These are phyloP conservation scores for Tuber calosporum DNA, from an alignment of 495 filamentous ascomycete species.

Conservation along the genomic window DNA sequence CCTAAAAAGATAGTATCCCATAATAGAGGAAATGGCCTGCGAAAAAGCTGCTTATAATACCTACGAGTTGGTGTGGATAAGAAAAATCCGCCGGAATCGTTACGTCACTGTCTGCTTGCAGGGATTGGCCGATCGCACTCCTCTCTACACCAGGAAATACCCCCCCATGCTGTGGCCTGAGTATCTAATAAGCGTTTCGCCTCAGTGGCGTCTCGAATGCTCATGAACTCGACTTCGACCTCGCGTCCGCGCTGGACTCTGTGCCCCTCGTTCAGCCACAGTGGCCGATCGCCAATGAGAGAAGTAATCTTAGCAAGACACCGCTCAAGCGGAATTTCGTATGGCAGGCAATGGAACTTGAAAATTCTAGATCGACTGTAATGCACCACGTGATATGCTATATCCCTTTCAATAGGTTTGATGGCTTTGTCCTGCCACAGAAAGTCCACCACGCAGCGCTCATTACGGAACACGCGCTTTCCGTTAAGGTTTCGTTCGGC, in stretches of 20 bases:
- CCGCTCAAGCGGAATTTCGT: constrained; percentile 19
- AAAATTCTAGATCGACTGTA: constrained; percentile 23
- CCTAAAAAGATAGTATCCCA: neutral
- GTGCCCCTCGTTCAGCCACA: constrained; percentile 26
- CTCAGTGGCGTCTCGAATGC: constrained; percentile 27
- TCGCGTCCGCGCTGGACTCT: constrained; percentile 16
- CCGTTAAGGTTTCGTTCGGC: constrained; percentile 17
- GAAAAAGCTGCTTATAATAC: neutral
- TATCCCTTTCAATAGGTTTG: constrained; percentile 17
- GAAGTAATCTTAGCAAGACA: constrained; percentile 3
- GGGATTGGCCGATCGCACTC: constrained; percentile 28
- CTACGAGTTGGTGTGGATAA: neutral
- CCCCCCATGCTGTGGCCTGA: constrained; percentile 22
- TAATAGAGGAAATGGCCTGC: neutral
- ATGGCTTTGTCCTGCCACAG: constrained; percentile 31
- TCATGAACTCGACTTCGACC: constrained; percentile 33
- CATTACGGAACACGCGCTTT: constrained; percentile 14
- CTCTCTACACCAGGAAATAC: constrained; percentile 25
- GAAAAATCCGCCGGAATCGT: neutral
- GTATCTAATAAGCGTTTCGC: constrained; percentile 17
- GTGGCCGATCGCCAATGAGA: constrained; percentile 21
- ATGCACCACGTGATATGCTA: constrained; percentile 21
- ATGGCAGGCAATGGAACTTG: constrained; percentile 21
- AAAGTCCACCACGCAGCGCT: constrained; percentile 18
- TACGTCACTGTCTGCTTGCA: neutral